A percentile compares a stretch with the other conserved stretches of the same genome.
These are phyloP conservation scores for Alisma plantagoaquatica DNA, from an alignment of 106 monocot species.

Conservation along the genomic window DNA sequence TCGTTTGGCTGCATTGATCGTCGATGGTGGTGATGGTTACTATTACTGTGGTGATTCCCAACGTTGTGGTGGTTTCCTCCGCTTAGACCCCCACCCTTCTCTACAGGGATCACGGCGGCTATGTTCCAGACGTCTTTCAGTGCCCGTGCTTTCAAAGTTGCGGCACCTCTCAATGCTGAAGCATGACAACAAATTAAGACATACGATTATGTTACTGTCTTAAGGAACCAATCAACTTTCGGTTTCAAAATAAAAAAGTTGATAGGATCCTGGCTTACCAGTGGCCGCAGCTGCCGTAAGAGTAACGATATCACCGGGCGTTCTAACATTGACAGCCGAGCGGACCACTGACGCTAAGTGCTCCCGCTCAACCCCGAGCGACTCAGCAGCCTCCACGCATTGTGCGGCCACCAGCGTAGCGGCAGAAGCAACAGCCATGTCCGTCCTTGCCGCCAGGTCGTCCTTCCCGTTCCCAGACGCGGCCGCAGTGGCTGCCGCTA, in stretches of 20 bases:
- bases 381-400: constrained; percentile 77
- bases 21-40: constrained; percentile 7
- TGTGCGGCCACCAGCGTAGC: constrained; percentile 82
- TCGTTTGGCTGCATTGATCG: constrained; percentile 14
- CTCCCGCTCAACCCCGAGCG: constrained; percentile 70
- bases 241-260: no score
- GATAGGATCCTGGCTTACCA: constrained; percentile 35
- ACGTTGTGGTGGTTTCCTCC: no score
- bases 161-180: constrained; percentile 78
- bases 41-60: no score
- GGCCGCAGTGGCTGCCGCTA: constrained; percentile 42
- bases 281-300: constrained; percentile 85
- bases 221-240: no score
- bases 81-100: constrained; percentile 66
- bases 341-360: constrained; percentile 55
- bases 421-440: constrained; percentile 74
- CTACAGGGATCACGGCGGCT: constrained; percentile 85
- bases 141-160: constrained; percentile 78
- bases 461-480: constrained; percentile 27
- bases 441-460: constrained; percentile 43
- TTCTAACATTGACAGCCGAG: constrained; percentile 66
- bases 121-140: constrained; percentile 97
- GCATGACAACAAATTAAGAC: background rate
- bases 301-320: constrained; percentile 62
- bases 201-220: no score